phyloP scores from a whole-genome alignment of 2,329 filamentous ascomycete genomes.

The Alternaria ethzedia region DNA sequence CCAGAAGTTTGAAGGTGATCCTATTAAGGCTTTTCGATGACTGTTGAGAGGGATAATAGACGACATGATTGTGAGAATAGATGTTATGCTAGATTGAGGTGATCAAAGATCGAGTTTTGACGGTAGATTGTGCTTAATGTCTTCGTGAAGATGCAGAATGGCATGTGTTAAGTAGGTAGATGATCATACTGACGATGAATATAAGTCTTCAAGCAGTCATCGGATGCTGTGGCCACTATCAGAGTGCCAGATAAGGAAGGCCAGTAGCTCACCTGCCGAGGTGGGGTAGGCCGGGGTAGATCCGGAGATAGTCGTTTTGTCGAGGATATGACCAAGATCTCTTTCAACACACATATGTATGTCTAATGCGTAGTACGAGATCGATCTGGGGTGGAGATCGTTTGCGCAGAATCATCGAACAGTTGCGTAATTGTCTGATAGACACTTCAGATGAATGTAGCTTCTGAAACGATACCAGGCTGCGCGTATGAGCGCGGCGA shows the following conservation, averaged over 20 bases:
- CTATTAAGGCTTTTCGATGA: conserved; percentile 49
- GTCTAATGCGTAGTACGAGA: not conserved
- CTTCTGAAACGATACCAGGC: not conserved
- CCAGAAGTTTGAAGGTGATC: conserved; percentile 54
- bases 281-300: conserved; percentile 24
- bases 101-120: not conserved
- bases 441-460: not conserved
- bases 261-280: conserved; percentile 8
- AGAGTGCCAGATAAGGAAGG: conserved; percentile 20
- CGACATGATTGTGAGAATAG: not conserved
- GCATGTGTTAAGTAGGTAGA: not conserved
- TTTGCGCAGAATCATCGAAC: not conserved
- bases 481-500: not conserved
- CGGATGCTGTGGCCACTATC: conserved; percentile 6
- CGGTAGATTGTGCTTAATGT: not conserved
- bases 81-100: not conserved
- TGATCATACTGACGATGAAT: not conserved
- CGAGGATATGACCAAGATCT: conserved; percentile 6
- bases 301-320: conserved; percentile 17
- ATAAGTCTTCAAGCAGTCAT: not conserved
- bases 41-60: conserved; percentile 2
- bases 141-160: not conserved
- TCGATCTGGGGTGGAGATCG: not conserved
- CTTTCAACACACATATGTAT: not conserved
- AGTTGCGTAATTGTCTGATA: not conserved